Conservation (phyloP, 805 yeast genomes). For the Myxozyma neglecta region DNA sequence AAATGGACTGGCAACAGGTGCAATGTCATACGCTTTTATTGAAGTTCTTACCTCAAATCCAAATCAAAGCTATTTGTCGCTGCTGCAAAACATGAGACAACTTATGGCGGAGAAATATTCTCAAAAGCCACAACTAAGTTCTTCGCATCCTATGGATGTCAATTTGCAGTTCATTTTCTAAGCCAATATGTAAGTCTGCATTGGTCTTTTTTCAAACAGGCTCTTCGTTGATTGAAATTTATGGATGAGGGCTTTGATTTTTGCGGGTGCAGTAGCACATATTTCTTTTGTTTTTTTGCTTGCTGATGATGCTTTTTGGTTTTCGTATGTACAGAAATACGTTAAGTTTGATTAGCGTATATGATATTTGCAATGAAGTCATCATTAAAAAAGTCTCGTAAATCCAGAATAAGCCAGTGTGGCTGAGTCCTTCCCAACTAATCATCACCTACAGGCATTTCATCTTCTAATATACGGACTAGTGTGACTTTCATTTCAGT, state of each 20-base stretch:
- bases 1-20: slow-evolving; percentile 73
- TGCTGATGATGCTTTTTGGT: too few relatives aligned
- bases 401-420: neutral
- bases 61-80: slow-evolving; percentile 64
- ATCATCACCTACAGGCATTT: slow-evolving; percentile 96
- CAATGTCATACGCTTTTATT: slow-evolving; percentile 79
- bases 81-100: slow-evolving; percentile 68
- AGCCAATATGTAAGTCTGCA: neutral
- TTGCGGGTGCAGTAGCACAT: too few relatives aligned
- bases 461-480: slow-evolving; percentile 77
- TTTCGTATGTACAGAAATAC: too few relatives aligned
- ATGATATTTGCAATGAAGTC: neutral
- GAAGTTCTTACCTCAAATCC: slow-evolving; percentile 61
- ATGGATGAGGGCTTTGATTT: too few relatives aligned
- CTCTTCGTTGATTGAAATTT: too few relatives aligned
- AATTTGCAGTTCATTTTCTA: slow-evolving; percentile 53
- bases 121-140: slow-evolving; percentile 80
- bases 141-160: slow-evolving; percentile 78
- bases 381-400: neutral
- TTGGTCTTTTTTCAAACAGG: too few relatives aligned
- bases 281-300: too few relatives aligned
- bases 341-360: neutral
- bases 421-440: slow-evolving; percentile 34
- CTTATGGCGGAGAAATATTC: slow-evolving; percentile 63
- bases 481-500: slow-evolving; percentile 80